Conservation (phyloP, 805 yeast genomes). For the Wickerhamiella cacticola region DNA sequence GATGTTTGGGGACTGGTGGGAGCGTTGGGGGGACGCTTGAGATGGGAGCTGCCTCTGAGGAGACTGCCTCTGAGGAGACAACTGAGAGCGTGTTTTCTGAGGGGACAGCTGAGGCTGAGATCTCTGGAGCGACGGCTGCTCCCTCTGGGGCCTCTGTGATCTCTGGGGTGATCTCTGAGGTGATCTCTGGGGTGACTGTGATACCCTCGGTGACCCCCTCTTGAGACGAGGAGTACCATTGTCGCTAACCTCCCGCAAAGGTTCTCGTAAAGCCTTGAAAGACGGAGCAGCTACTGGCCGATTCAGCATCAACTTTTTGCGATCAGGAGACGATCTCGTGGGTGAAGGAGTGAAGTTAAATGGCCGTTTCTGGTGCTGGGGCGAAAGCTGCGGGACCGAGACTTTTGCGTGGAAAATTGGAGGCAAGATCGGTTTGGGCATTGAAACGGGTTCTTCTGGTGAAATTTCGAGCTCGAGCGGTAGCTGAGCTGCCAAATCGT, state of each 20-base stretch:
- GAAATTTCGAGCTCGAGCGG: neutral
- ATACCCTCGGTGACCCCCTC: too few species aligned
- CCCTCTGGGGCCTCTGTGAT: too few species aligned
- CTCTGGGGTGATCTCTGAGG: neutral
- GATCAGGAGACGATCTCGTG: slow-evolving; percentile 3
- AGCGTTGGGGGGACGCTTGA: too few species aligned
- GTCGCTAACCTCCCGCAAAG: neutral
- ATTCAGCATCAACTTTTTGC: neutral
- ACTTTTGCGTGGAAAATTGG: neutral
- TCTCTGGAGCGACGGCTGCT: neutral
- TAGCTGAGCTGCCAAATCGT: neutral
- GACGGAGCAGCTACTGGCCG: neutral
- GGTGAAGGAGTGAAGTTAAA: slow-evolving; percentile 16
- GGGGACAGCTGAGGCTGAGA: too few species aligned
- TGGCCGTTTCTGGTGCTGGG: slow-evolving; percentile 35
- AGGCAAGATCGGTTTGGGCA: neutral
- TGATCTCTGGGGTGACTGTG: neutral
- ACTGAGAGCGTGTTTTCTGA: too few species aligned
- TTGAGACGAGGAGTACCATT: too few species aligned
- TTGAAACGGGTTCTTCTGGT: neutral
- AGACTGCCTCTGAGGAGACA: too few species aligned
- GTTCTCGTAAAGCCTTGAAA: neutral
- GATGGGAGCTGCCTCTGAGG: slow-evolving; percentile 1
- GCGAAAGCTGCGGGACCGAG: neutral
- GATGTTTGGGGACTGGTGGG: too few species aligned